Percentiles rank a stretch among this genome's conserved stretches.
Conservation (phyloP, 1,139 yeast genomes). For the Taiozyma sp. region DNA sequence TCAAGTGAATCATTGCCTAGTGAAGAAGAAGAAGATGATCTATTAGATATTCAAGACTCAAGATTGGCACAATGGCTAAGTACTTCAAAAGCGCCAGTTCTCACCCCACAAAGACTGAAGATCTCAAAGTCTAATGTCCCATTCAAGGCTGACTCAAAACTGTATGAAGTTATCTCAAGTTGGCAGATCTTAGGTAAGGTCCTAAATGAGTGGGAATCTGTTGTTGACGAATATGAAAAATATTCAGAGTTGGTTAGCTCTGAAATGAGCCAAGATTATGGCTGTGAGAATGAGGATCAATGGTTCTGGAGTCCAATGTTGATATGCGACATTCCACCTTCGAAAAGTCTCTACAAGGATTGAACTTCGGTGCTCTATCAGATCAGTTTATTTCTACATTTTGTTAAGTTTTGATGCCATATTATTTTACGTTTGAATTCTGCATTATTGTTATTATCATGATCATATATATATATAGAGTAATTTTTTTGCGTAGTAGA, state of each 20-base stretch:
- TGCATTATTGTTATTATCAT: neutral
- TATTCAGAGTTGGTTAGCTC: slow-evolving; percentile 32
- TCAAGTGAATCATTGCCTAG: neutral
- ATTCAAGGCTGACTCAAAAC: neutral
- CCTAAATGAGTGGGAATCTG: slow-evolving; percentile 57
- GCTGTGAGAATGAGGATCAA: slow-evolving; percentile 20
- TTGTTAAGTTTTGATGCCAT: neutral
- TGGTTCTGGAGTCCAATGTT: slow-evolving; percentile 35
- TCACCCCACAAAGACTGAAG: neutral
- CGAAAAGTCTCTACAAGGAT: slow-evolving; percentile 9
- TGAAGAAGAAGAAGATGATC: slow-evolving; percentile 5
- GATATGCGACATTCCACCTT: slow-evolving; percentile 34
- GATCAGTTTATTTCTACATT: neutral
- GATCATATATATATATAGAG: neutral
- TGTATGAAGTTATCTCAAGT: slow-evolving; percentile 9
- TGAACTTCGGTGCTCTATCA: neutral
- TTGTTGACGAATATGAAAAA: slow-evolving; percentile 54
- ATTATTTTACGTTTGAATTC: neutral
- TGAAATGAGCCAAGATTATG: slow-evolving; percentile 19
- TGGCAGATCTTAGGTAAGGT: slow-evolving; percentile 52
- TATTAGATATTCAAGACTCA: slow-evolving; percentile 1
- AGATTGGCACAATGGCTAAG: slow-evolving; percentile 3
- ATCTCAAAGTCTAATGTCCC: neutral
- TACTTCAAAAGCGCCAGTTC: neutral
- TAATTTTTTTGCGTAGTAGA: neutral